Percentiles rank a stretch among this genome's conserved stretches.
These are phyloP conservation scores for Scopulariopsis brevicaulis DNA, from an alignment of 2,329 filamentous ascomycete genomes.

Conservation along the genomic window DNA sequence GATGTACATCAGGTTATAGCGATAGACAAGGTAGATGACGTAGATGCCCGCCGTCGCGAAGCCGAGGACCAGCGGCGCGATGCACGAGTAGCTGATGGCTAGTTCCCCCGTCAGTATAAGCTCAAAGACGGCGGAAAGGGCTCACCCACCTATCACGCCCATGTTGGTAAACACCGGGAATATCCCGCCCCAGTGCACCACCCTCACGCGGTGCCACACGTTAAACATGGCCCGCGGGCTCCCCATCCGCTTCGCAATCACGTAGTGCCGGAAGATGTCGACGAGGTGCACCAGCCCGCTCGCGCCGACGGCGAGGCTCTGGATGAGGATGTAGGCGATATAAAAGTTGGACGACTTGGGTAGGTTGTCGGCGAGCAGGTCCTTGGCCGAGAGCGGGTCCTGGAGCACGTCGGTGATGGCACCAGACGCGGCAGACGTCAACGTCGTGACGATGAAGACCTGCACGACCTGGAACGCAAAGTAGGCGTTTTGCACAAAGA, in stretches of 20 bases:
- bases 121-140: not conserved
- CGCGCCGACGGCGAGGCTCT: conserved; percentile 71
- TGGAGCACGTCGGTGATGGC: conserved; percentile 49
- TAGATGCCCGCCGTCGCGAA: conserved; percentile 72
- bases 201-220: conserved; percentile 63
- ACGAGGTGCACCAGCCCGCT: conserved; percentile 59
- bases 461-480: conserved; percentile 75
- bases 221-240: conserved; percentile 70
- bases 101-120: conserved; percentile 9
- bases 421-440: conserved; percentile 62
- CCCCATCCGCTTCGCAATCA: conserved; percentile 64
- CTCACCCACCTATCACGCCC: conserved; percentile 57
- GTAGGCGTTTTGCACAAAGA: conserved; percentile 69
- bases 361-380: conserved; percentile 54
- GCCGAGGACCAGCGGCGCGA: conserved; percentile 72
- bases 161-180: conserved; percentile 75
- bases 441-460: conserved; percentile 72
- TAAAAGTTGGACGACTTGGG: conserved; percentile 80
- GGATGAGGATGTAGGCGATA: conserved; percentile 85
- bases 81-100: conserved; percentile 78
- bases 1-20: conserved; percentile 85
- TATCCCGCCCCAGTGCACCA: conserved; percentile 74
- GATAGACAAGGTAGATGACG: conserved; percentile 77
- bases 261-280: conserved; percentile 44
- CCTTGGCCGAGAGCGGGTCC: conserved; percentile 12